Base-by-base conservation (phyloP, 1,284 basidiomycete genomes). In the Crepidotus sp. region DNA sequence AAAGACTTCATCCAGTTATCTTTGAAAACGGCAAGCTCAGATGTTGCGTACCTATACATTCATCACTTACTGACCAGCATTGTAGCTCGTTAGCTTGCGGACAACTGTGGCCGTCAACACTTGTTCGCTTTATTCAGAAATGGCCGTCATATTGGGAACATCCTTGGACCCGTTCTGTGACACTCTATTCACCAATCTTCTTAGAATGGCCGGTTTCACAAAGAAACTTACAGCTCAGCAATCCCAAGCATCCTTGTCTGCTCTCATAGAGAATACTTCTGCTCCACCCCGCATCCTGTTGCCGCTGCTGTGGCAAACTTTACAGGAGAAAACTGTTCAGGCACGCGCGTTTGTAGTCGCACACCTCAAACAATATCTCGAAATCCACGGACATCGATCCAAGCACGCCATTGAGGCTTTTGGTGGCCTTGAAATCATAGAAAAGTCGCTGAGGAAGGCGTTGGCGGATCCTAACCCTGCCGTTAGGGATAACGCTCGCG, bases 201-300 rank as follows among this genome's bases (percentile, higher is more conserved):
- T 94, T 25, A 80, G 80, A 53, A 89, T 98, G 89, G 82, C 89
- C 19, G 83, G 82, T 6, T 82, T 90, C 48, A 98, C 95, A n/a
- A 99, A 99, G 66, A 96, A 93, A 61, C 82, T 98, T 36, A 79
- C 84, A 25, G 91, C 88, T 9, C 82, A 89, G 45, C 83, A 84
- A 44, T 90, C 93, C 0, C 96, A 98, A 60, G 69, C 74, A 5
- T 74, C 79, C 0, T 74, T 88, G 1, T 71, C 75, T 1, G 68
- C 73, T 4, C 73, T 98, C 50, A 76, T 98, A 27, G 69, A 69
- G 7, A 66, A 85, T 54, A 77, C 82, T 1, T 82, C 86, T 2
- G 72, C 80, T 39, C 82, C 81, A 43, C 79, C 86, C n/a, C 77
- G 85, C 21, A 61, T 74, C 6, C 62, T 87, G 42, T 60, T 95